Evolutionary conservation across 805 yeast species (phyloP).

Genomic region (Saccharomycopsis oosterbeekiorum): DNA sequence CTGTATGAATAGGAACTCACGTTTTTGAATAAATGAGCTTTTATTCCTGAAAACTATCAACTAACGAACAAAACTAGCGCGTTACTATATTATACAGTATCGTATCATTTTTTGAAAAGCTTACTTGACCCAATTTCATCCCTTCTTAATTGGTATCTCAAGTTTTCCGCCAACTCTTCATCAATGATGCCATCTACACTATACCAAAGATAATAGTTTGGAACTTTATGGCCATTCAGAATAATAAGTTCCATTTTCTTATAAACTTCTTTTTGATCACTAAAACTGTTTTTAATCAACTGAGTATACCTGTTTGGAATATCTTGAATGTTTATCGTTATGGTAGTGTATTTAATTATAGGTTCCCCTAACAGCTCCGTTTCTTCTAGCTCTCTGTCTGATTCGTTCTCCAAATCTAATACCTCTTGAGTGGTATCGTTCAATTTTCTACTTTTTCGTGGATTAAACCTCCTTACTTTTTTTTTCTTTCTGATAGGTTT

Average conservation of each 20-base stretch:
- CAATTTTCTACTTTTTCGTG: slow-evolving; percentile 14
- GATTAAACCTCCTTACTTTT: slow-evolving; percentile 16
- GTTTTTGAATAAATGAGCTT: too few species aligned
- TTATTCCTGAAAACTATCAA: too few species aligned
- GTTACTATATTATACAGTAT: not conserved
- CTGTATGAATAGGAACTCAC: too few species aligned
- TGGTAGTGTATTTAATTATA: slow-evolving; percentile 36
- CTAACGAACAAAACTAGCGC: too few species aligned
- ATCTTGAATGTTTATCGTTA: slow-evolving; percentile 56
- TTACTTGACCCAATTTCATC: slow-evolving; percentile 33
- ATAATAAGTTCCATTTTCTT: slow-evolving; percentile 53
- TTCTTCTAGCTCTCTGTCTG: slow-evolving; percentile 6
- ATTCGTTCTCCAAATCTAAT: not conserved
- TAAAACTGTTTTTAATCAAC: slow-evolving; percentile 56
- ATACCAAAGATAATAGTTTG: slow-evolving; percentile 69
- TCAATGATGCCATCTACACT: slow-evolving; percentile 71
- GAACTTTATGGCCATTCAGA: slow-evolving; percentile 46
- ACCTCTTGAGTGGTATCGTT: slow-evolving; percentile 10
- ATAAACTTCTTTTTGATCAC: slow-evolving; percentile 45
- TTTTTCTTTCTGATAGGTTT: slow-evolving; percentile 16
- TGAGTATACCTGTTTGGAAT: slow-evolving; percentile 59
- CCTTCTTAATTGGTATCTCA: slow-evolving; percentile 46
- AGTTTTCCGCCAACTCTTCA: slow-evolving; percentile 51
- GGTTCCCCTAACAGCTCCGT: slow-evolving; percentile 18
- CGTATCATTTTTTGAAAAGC: not conserved